Evolutionary conservation across 2,329 filamentous ascomycete species (phyloP).

Genomic region (Colletotrichum cordylinicola): DNA sequence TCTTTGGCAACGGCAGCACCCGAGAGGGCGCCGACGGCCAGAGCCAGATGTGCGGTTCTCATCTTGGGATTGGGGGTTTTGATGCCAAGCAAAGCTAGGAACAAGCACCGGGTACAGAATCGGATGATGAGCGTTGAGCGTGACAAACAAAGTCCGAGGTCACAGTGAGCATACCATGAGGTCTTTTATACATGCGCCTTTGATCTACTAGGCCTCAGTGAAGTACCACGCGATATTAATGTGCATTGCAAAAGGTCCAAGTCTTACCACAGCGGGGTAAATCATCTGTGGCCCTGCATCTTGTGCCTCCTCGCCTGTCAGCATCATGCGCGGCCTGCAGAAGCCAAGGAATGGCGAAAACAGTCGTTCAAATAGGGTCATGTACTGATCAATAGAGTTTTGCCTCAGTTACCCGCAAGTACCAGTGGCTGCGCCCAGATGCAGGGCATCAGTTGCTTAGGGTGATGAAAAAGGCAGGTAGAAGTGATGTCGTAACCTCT

Average conservation of each 20-base stretch:
- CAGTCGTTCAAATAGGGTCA: constrained; percentile 6
- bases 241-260: constrained; percentile 3
- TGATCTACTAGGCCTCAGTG: not conserved
- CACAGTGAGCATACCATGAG: not conserved
- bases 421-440: not conserved
- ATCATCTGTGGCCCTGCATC: not conserved
- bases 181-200: not conserved
- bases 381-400: not conserved
- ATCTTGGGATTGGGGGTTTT: not conserved
- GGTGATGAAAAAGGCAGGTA: constrained; percentile 9
- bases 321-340: not conserved
- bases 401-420: not conserved
- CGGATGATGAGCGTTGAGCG: not conserved
- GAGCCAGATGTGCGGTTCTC: not conserved
- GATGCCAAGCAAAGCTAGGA: not conserved
- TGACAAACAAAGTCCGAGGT: not conserved
- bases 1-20: constrained; percentile 14
- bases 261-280: not conserved
- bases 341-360: constrained; percentile 12
- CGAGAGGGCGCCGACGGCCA: not conserved
- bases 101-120: not conserved
- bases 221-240: not conserved
- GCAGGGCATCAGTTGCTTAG: not conserved
- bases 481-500: constrained; percentile 7
- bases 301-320: not conserved